These are phyloP conservation scores for Conidiobolus incongruus DNA, from an alignment of 371 early-diverging fungal species.

Conservation along the genomic window DNA sequence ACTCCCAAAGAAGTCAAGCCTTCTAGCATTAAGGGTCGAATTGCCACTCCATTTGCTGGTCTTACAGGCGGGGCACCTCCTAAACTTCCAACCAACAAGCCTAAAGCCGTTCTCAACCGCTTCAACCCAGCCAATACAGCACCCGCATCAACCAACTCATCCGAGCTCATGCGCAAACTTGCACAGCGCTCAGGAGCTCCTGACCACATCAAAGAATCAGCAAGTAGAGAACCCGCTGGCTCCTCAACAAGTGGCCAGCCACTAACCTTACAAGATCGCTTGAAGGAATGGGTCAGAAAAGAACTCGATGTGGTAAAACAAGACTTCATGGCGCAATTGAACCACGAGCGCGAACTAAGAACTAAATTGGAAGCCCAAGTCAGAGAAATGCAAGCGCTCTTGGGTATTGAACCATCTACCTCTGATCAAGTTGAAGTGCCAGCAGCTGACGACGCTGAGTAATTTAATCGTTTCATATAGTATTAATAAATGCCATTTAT, in stretches of 20 bases:
- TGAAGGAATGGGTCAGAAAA: background rate
- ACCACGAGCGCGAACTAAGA: background rate
- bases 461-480: too few relatives aligned
- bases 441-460: too few relatives aligned
- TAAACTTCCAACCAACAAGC: background rate
- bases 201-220: background rate
- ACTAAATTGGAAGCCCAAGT: background rate
- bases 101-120: background rate
- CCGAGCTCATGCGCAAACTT: background rate
- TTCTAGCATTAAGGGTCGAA: background rate
- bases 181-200: background rate
- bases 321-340: background rate
- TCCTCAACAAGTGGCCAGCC: background rate
- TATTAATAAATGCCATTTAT: too few relatives aligned
- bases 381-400: too few relatives aligned
- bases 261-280: slow-evolving; percentile 1
- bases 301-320: background rate
- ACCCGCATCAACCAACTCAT: background rate
- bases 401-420: too few relatives aligned
- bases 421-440: too few relatives aligned
- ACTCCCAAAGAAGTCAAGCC: background rate
- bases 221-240: background rate
- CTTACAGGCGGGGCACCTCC: background rate
- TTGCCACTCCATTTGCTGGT: slow-evolving; percentile 1
- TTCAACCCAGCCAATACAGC: background rate